phyloP scores from a whole-genome alignment of 306 rosid genomes.

The Cyamopsis tetragonoloba region DNA sequence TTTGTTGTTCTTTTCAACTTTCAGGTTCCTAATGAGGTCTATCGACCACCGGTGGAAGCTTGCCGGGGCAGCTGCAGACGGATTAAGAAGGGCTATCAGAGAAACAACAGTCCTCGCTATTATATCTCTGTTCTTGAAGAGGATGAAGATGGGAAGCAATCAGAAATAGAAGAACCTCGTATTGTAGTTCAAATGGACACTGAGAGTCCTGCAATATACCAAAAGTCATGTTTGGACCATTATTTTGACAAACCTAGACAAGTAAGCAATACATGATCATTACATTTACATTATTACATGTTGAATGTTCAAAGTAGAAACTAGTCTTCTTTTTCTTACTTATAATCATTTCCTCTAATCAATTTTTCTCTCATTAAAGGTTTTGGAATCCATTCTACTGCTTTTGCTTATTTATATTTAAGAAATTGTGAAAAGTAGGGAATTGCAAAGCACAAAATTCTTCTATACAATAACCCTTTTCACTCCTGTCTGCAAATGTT shows the following conservation, averaged over 20 bases:
- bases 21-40: constrained; percentile 61
- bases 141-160: constrained; percentile 37
- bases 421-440: neutral
- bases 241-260: constrained; percentile 68
- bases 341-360: neutral
- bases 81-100: constrained; percentile 66
- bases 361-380: neutral
- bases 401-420: neutral
- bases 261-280: constrained; percentile 38
- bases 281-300: neutral
- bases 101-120: constrained; percentile 64
- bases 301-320: neutral
- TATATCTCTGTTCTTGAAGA: constrained; percentile 52
- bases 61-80: constrained; percentile 57
- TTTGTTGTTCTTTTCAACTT: constrained; percentile 6
- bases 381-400: neutral
- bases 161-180: constrained; percentile 50
- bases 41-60: constrained; percentile 67
- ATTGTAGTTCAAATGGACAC: constrained; percentile 92
- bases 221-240: constrained; percentile 79
- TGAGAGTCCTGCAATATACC: constrained; percentile 66
- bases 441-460: neutral
- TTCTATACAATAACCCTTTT: constrained; percentile 6
- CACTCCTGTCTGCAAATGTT: constrained; percentile 2
- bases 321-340: neutral